Conservation (phyloP, 2,329 filamentous ascomycete genomes). For the Cercospora sp. region DNA sequence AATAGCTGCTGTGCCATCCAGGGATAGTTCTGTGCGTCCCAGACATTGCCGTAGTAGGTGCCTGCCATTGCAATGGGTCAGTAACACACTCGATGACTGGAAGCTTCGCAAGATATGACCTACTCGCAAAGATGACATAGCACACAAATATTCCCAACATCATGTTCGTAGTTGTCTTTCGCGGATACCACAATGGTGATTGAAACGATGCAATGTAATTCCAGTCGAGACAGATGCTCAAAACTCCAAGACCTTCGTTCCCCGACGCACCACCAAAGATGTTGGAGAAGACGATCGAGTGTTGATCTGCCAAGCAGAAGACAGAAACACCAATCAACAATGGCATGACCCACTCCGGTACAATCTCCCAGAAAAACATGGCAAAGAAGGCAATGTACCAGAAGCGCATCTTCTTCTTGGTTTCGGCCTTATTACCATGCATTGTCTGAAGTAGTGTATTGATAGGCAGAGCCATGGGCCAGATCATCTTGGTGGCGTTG, state of each 20-base stretch:
- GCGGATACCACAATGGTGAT: conserved; percentile 17
- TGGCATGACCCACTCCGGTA: conserved; percentile 53
- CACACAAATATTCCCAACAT: conserved; percentile 21
- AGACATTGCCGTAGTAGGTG: conserved; percentile 48
- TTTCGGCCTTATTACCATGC: conserved; percentile 43
- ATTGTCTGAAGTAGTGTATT: conserved; percentile 45
- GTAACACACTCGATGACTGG: not conserved
- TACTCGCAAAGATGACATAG: conserved; percentile 25
- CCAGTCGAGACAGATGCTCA: conserved; percentile 50
- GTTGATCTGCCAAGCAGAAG: conserved; percentile 50
- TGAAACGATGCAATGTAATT: conserved; percentile 44
- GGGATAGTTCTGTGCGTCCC: conserved; percentile 46
- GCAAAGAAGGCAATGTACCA: conserved; percentile 46
- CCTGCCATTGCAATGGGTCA: not conserved
- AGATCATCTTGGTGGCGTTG: conserved; percentile 54
- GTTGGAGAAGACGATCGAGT: conserved; percentile 49
- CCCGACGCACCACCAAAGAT: conserved; percentile 54
- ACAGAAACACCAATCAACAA: conserved; percentile 46
- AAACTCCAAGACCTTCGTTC: conserved; percentile 50
- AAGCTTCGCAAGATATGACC: not conserved
- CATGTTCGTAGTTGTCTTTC: conserved; percentile 11
- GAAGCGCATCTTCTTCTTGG: conserved; percentile 44
- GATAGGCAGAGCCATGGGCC: conserved; percentile 44
- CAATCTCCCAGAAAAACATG: conserved; percentile 52
- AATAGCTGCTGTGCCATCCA: conserved; percentile 50